phyloP scores from a whole-genome alignment of 441 rosid genomes.

The Kokia cookei region DNA sequence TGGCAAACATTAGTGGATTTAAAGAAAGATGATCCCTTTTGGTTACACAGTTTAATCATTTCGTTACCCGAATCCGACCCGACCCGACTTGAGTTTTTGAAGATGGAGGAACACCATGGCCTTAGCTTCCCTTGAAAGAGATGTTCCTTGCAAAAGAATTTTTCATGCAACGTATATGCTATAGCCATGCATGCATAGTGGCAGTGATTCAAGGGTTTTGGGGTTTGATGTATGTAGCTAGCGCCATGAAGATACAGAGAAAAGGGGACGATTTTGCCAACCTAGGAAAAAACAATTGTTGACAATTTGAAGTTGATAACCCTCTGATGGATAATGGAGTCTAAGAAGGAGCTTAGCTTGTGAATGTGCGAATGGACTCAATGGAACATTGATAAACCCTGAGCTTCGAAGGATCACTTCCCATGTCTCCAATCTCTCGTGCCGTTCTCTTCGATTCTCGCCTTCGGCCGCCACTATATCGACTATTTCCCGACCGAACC shows the following conservation, averaged over 20 bases:
- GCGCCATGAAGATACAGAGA: conserved; percentile 91
- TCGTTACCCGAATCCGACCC: conserved; percentile 13
- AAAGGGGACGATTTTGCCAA: conserved; percentile 82
- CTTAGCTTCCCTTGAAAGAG: neutral
- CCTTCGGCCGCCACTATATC: conserved; percentile 68
- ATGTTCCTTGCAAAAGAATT: neutral
- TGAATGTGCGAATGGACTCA: conserved; percentile 75
- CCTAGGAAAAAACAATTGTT: conserved; percentile 63
- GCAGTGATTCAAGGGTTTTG: too few species aligned
- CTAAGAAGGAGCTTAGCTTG: conserved; percentile 89
- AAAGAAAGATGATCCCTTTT: conserved; percentile 1
- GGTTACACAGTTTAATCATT: neutral
- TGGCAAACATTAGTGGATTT: too few species aligned
- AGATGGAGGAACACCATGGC: too few species aligned
- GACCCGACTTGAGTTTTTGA: neutral
- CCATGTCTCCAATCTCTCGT: conserved; percentile 67
- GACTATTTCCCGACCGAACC: conserved; percentile 80
- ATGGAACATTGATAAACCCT: conserved; percentile 60
- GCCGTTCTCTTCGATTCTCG: conserved; percentile 49
- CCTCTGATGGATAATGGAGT: conserved; percentile 94
- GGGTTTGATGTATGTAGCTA: neutral
- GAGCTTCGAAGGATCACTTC: conserved; percentile 54
- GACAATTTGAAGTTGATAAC: conserved; percentile 66
- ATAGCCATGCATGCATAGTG: conserved; percentile 6
- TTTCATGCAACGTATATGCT: conserved; percentile 16